Evolutionary conservation across 805 yeast genomes (phyloP), one percentile per base, ranked within the genome.

Genomic region (Hanseniaspora pseudoguilliermondii): DNA sequence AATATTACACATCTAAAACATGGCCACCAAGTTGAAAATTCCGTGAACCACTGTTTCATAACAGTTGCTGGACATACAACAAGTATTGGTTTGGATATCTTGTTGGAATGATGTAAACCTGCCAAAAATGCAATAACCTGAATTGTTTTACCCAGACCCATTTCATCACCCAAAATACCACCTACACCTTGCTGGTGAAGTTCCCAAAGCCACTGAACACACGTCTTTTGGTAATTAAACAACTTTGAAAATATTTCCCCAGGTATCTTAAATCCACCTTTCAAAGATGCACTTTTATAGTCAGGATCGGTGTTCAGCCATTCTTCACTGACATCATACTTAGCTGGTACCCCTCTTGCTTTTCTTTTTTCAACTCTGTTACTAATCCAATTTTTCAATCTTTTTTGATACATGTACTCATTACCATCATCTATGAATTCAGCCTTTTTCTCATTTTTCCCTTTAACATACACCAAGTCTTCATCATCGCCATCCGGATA

Each of bases 11-110:
- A 81, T 58, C 98, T 69, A 29, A 93, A 74, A 0, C 97, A 88
- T 2, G 97, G 97, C 97, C 97, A 93, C 98, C 98, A 93, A 50
- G 83, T 78, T 62, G 91, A 97, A 49, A 93, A 80, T 68, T 93
- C 98, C 59, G 83, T 84, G n/a, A 88, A 91, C 98, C 98, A 93
- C 65, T 93, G 98, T 58, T 81, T 84, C 75, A 93, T 72, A 0
- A 93, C 97, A 0, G 98, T 93, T 0, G 97, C 97, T 0, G 98
- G 98, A 61, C 96, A 95, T 0, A 93, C 96, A 43, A 93, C 75
- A 38, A 93, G 64, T 0, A 86, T 84, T 0, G 98, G 98, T 40
- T 82, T 84, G 35, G 79, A 77, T 1, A 91, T 71, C 57, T 79
- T 71, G 0, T 84, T 82, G 18, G 95, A 84, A 66, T 89, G 86